Base-by-base conservation (phyloP, 176 grass and related monocot species). In the Pontederia crassipes region DNA sequence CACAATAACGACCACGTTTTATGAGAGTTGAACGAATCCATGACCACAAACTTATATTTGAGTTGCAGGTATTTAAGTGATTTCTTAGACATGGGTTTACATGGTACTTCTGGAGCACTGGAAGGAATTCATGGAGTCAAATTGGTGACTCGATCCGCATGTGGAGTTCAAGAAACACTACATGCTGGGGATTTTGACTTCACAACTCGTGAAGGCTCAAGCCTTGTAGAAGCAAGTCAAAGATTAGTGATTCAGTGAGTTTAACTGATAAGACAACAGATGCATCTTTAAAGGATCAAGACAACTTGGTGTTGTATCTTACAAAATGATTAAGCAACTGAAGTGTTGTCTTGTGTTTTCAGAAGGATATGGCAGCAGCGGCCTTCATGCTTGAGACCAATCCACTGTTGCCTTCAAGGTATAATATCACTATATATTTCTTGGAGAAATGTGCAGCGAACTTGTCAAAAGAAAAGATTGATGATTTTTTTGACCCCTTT, bases 371-470 rank as follows among this genome's bases (percentile, higher is more conserved):
- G 81, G 86, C 45, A 87, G 65, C 83, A 90, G 17, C 79, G 91
- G 64, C 86, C 91, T 10, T 59, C 86, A 57, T 90, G 83, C 62
- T 61, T 90, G 69, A 82, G 78, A 66, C 86, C 91, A 53, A 77
- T 90, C 45, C 83, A 90, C 51, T 96, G 83, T 57, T 84, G 80
- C 62, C 83, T 82, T 67, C 83, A 70, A 53, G 85, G 91, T 96
- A 87, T 80, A 68, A 17, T 47, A 17, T 49, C 32, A 40, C 32
- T 40, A 40, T 40, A 40, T 40, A 40, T 40, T 40, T 7, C 6
- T 7, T 3, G 2, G 40, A 17, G 8, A n/a, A 15, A 4, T 17
- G 14, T 54, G 54, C 7, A 13, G 16, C 16, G 12, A 8, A 26
- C 48, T 54, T 29, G 59, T 54, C 55, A 29, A 67, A 14, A 45